Evolutionary conservation across 768 basidiomycete genomes (phyloP), one percentile per base, ranked within the genome.

Genomic region (Cystoderma amianthinum): DNA sequence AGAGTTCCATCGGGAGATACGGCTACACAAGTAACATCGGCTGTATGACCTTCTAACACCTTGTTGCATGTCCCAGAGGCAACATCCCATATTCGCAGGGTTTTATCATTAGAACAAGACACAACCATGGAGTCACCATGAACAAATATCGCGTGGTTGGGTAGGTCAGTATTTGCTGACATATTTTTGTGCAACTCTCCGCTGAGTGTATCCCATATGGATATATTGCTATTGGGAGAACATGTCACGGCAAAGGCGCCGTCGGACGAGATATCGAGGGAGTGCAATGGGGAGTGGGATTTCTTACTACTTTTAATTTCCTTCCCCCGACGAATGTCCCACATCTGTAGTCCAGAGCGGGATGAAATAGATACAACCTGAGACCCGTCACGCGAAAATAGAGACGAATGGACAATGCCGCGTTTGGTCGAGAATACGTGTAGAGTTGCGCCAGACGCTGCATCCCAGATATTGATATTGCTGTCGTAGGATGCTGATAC

Each of bases 21-120:
- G 9, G 35, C 35, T 9, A 36, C 10, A 18, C 10, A 11, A 11
- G 10, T 38, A 5, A 38, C 37, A 5, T 18, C 37, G 5, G 21
- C 37, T 18, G 20, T 11, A 38, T 38, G 37, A 5, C 18, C 37
- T 38, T 16, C 7, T 20, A 38, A 6, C 10, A 23, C 16, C 5
- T 18, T 10, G 10, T 9, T 20, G 37, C 11, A 10, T 23, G 11
- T 22, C 11, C 37, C 37, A 13, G 37, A 20, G 5, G 9, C 20
- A 13, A 16, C 16, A 20, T 38, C 37, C 37, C 37, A 38, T 6
- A 38, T 10, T 9, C 37, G 37, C 11, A 38, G 9, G 5, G 37
- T 38, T 23, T 23, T 38, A 22, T 38, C 37, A 23, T 38, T 23
- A 5, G 37, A 18, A 19, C 37, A 18, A 6, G 37, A 38, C 11